Conservation (phyloP, 176 grass and related monocot genomes). For the Chloris gayana region DNA sequence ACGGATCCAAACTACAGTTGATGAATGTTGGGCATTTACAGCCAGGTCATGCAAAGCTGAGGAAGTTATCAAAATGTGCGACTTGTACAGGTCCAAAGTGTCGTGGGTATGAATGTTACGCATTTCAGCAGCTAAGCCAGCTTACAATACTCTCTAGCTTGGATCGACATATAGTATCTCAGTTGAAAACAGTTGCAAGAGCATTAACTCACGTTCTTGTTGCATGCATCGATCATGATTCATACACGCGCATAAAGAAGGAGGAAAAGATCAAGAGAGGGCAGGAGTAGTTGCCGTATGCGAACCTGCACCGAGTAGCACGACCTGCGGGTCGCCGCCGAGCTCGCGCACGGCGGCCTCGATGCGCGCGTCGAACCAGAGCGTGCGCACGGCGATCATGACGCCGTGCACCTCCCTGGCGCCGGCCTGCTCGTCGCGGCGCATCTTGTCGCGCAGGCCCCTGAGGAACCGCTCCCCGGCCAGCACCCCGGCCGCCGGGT, state of each 20-base stretch:
- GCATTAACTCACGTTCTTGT: neutral
- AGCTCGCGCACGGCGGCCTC: slow-evolving; percentile 65
- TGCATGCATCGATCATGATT: neutral
- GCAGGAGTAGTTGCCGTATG: neutral
- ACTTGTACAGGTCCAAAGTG: neutral
- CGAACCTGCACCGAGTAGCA: slow-evolving; percentile 93
- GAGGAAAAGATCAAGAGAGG: neutral
- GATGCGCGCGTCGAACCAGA: slow-evolving; percentile 86
- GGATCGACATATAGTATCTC: neutral
- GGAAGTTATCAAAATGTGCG: neutral
- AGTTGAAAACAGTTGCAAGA: neutral
- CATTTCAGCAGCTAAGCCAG: neutral
- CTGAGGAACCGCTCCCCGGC: slow-evolving; percentile 72
- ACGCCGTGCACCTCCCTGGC: slow-evolving; percentile 77
- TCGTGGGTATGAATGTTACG: neutral
- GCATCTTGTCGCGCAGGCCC: slow-evolving; percentile 72
- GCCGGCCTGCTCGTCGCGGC: slow-evolving; percentile 63
- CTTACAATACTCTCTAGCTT: neutral
- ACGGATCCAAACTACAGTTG: neutral
- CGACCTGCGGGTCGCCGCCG: slow-evolving; percentile 64
- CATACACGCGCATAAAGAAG: neutral
- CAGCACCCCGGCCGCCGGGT: slow-evolving; percentile 76
- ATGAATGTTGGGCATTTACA: too few relatives aligned
- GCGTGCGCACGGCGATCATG: slow-evolving; percentile 83
- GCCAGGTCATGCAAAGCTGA: too few relatives aligned